Evolutionary conservation across 1,139 yeast species (phyloP).

Genomic region (Diutina pseudorugosa): DNA sequence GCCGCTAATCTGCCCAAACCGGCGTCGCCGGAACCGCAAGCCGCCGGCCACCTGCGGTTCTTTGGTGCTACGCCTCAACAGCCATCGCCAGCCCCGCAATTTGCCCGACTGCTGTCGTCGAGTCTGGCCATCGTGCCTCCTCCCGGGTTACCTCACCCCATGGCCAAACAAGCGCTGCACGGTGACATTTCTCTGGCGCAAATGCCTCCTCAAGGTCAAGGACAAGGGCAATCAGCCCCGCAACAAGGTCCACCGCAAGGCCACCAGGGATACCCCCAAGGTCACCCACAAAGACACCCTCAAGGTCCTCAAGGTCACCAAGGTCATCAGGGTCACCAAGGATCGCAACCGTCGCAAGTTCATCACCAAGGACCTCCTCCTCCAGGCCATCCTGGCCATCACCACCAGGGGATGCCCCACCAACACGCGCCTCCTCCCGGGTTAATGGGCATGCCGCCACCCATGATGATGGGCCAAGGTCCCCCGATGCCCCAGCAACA

Average conservation of each 20-base stretch:
- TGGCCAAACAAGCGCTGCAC: neutral
- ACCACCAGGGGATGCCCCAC: constrained; percentile 2
- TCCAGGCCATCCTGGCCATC: neutral
- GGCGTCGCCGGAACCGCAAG: constrained; percentile 2
- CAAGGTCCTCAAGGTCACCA: neutral
- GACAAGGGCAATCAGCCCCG: neutral
- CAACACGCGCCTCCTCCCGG: constrained; percentile 2
- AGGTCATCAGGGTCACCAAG: neutral
- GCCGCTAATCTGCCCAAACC: neutral
- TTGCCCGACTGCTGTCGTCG: neutral
- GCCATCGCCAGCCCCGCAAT: neutral
- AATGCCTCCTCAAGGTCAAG: neutral
- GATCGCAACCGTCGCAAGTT: too few species aligned
- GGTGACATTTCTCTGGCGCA: neutral
- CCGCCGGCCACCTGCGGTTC: neutral
- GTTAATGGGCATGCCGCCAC: constrained; percentile 2
- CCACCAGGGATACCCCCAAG: neutral
- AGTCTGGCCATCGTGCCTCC: neutral
- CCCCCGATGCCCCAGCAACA: constrained; percentile 3
- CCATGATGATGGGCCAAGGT: neutral
- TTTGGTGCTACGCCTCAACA: neutral
- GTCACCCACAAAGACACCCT: constrained; percentile 5
- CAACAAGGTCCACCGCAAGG: neutral
- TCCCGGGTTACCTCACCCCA: neutral
- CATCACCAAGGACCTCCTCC: too few species aligned